phyloP scores from a whole-genome alignment of 345 rosid species.

The Aegle marmelos region DNA sequence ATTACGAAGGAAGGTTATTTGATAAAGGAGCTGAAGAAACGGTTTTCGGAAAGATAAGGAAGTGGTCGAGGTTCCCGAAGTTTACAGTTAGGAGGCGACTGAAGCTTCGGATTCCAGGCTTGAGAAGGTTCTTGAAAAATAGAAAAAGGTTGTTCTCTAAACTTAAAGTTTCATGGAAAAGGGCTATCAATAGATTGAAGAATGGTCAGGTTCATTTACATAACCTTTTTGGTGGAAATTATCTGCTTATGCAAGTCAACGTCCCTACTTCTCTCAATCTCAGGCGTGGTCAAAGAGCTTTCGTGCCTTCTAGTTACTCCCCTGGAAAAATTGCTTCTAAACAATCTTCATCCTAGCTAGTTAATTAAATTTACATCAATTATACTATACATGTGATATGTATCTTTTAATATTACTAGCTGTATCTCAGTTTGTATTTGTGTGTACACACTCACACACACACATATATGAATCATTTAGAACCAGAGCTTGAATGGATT shows the following conservation, averaged over 20 bases:
- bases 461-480: no score
- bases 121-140: conserved; percentile 26
- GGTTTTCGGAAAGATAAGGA: conserved; percentile 11
- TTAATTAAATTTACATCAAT: no score
- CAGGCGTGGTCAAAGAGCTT: no score
- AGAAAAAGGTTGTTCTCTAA: conserved; percentile 16
- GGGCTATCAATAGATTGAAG: conserved; percentile 37
- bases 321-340: no score
- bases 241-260: conserved; percentile 20
- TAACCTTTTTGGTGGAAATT: conserved; percentile 42
- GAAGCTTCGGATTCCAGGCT: conserved; percentile 19
- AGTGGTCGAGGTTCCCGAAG: conserved; percentile 8
- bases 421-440: no score
- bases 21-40: conserved; percentile 15
- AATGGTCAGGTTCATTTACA: conserved; percentile 30
- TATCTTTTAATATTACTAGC: no score
- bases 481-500: no score
- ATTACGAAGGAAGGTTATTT: conserved; percentile 10
- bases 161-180: conserved; percentile 21
- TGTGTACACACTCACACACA: no score
- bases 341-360: no score
- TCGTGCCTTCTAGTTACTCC: no score
- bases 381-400: no score
- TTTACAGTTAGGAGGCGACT: conserved; percentile 12
- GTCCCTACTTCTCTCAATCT: no score